A percentile compares a stretch with the other conserved stretches of the same genome.
These are phyloP conservation scores for Rhinocladiella similis DNA, from an alignment of 2,329 filamentous ascomycete species.

Conservation along the genomic window DNA sequence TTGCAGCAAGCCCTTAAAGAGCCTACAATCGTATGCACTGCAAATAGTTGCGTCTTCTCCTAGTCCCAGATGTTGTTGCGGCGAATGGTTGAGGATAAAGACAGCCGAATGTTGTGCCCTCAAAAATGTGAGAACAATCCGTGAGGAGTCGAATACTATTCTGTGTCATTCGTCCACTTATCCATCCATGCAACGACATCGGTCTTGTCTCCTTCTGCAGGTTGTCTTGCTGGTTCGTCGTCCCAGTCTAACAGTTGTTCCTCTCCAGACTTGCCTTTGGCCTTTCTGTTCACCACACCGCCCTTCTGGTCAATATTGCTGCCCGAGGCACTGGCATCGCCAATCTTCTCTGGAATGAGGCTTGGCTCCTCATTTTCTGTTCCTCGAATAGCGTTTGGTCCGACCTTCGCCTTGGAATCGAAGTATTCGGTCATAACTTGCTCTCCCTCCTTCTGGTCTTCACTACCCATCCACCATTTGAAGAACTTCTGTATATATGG, in stretches of 20 bases:
- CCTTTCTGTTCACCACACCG: conserved; percentile 26
- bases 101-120: too few relatives aligned
- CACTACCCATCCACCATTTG: conserved; percentile 20
- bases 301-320: conserved; percentile 14
- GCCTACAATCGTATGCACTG: too few relatives aligned
- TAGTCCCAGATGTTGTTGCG: too few relatives aligned
- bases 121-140: too few relatives aligned
- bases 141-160: neutral
- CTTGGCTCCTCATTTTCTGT: conserved; percentile 8
- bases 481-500: conserved; percentile 25
- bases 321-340: conserved; percentile 11
- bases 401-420: conserved; percentile 24
- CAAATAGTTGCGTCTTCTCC: too few relatives aligned
- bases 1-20: too few relatives aligned
- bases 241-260: conserved; percentile 31
- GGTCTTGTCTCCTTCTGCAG: conserved; percentile 18
- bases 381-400: conserved; percentile 26
- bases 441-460: conserved; percentile 21
- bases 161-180: conserved; percentile 24
- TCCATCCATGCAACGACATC: conserved; percentile 30
- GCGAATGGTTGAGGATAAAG: too few relatives aligned
- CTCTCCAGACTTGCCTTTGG: conserved; percentile 25
- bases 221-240: conserved; percentile 24
- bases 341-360: conserved; percentile 13
- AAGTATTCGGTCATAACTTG: conserved; percentile 17